phyloP scores from a whole-genome alignment of 768 basidiomycete genomes.

The Tricholomella constricta region DNA sequence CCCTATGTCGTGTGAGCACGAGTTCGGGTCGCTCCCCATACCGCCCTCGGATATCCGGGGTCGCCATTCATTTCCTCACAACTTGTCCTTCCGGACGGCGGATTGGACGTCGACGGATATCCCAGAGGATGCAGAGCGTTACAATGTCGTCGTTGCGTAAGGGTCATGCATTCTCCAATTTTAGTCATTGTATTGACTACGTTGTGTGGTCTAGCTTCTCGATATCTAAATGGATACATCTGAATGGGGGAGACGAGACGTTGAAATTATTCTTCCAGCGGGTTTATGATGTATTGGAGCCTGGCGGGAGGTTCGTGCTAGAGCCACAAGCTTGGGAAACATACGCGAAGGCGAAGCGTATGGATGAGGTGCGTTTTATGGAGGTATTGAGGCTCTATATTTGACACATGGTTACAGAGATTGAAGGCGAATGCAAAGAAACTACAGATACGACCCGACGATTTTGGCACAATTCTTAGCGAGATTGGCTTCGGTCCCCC shows the following conservation, averaged over 20 bases:
- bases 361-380: conserved; percentile 49
- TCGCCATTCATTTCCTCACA: conserved; percentile 68
- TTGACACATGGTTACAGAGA: conserved; percentile 30
- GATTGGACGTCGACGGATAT: conserved; percentile 71
- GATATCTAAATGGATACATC: conserved; percentile 90
- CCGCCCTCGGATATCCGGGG: conserved; percentile 42
- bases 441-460: conserved; percentile 61
- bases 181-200: not conserved
- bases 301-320: conserved; percentile 70
- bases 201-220: conserved; percentile 59
- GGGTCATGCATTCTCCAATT: conserved; percentile 26
- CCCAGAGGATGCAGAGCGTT: conserved; percentile 58
- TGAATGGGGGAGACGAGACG: conserved; percentile 77
- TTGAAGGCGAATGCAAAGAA: conserved; percentile 62
- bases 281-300: conserved; percentile 54
- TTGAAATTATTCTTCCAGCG: conserved; percentile 68
- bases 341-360: conserved; percentile 75
- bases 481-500: conserved; percentile 63
- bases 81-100: conserved; percentile 67
- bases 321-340: conserved; percentile 88
- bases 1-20: conserved; percentile 74
- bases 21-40: conserved; percentile 73
- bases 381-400: not conserved
- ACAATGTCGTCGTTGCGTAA: conserved; percentile 82
- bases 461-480: conserved; percentile 56